These are phyloP conservation scores for Grammothele lineata DNA, from an alignment of 768 basidiomycete species.

Conservation along the genomic window DNA sequence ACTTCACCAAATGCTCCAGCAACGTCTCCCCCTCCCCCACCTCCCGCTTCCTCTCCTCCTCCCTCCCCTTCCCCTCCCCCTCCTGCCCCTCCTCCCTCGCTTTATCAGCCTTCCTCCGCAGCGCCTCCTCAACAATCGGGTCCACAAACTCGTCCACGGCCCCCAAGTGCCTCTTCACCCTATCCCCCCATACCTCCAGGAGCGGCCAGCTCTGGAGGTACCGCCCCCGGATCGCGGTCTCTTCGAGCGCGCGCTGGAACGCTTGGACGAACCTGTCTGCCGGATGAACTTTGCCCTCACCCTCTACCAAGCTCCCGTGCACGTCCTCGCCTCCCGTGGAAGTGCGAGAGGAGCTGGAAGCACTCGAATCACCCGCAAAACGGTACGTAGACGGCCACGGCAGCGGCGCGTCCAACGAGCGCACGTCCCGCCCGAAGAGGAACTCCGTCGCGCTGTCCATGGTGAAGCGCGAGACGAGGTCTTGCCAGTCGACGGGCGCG, in stretches of 20 bases:
- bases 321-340: not conserved
- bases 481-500: constrained; percentile 41
- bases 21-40: constrained; percentile 32
- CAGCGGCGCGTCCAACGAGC: constrained; percentile 32
- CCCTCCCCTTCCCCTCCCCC: constrained; percentile 4
- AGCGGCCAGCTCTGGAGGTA: constrained; percentile 43
- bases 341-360: no score
- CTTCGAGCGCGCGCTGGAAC: constrained; percentile 45
- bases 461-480: constrained; percentile 40
- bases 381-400: constrained; percentile 17
- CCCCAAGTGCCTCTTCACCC: constrained; percentile 33
- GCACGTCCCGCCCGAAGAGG: constrained; percentile 41
- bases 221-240: constrained; percentile 35
- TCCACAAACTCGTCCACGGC: constrained; percentile 43
- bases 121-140: constrained; percentile 43
- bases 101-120: constrained; percentile 40
- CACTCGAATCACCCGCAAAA: no score
- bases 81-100: constrained; percentile 24
- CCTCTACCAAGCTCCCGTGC: not conserved
- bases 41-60: constrained; percentile 10
- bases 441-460: constrained; percentile 57
- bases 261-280: constrained; percentile 38
- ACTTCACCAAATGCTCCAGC: constrained; percentile 35
- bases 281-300: not conserved
- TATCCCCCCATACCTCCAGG: constrained; percentile 38